These are phyloP conservation scores for Rasamsonia emersonii DNA, from an alignment of 2,329 filamentous ascomycete species.

Conservation along the genomic window DNA sequence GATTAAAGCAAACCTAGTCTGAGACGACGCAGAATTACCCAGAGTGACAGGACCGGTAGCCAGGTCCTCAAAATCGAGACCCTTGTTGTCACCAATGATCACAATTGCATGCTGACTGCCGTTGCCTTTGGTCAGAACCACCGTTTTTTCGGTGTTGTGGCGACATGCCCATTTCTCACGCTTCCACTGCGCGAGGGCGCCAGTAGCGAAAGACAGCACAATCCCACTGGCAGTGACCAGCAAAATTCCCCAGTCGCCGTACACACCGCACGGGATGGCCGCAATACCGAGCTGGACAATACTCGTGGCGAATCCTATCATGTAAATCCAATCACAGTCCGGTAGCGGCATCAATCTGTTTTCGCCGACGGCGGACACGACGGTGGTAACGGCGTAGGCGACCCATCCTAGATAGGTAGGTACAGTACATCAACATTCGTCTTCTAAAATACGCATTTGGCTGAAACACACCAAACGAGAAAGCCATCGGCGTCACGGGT, in stretches of 20 bases:
- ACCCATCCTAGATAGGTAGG: slow-evolving; percentile 23
- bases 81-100: slow-evolving; percentile 23
- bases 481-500: slow-evolving; percentile 23
- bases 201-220: slow-evolving; percentile 26
- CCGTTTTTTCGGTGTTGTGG: slow-evolving; percentile 17
- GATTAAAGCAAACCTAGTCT: slow-evolving; percentile 14
- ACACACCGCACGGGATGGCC: slow-evolving; percentile 23
- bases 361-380: slow-evolving; percentile 24
- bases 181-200: slow-evolving; percentile 34
- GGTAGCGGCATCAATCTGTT: slow-evolving; percentile 25
- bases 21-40: slow-evolving; percentile 6
- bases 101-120: slow-evolving; percentile 34
- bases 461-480: slow-evolving; percentile 29
- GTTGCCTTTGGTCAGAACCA: slow-evolving; percentile 34
- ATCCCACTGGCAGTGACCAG: slow-evolving; percentile 33
- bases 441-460: no score
- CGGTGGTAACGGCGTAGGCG: slow-evolving; percentile 23
- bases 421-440: neutral
- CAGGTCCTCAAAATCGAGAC: slow-evolving; percentile 37
- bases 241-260: slow-evolving; percentile 33
- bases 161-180: slow-evolving; percentile 38
- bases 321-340: slow-evolving; percentile 17
- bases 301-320: slow-evolving; percentile 14
- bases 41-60: slow-evolving; percentile 18
- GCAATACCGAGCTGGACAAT: slow-evolving; percentile 24